Conservation (phyloP, 2,329 filamentous ascomycete genomes). For the Lasiodiplodia gonubiensis region DNA sequence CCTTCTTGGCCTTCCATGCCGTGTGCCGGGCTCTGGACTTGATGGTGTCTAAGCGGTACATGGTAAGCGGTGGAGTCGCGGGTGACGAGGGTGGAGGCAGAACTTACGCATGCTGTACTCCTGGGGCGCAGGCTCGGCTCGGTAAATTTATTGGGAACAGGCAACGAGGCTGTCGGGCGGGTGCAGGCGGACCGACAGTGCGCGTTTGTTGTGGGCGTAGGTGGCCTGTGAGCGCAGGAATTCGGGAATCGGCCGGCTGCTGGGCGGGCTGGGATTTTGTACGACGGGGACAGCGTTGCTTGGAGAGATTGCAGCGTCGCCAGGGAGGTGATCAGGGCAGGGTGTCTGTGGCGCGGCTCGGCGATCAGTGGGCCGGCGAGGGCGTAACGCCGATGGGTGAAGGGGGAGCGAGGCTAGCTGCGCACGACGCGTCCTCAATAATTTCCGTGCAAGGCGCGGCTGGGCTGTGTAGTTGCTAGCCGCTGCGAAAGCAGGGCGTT, state of each 20-base stretch:
- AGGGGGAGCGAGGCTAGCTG: slow-evolving; percentile 1
- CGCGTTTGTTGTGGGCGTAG: slow-evolving; percentile 22
- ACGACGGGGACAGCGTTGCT: not conserved
- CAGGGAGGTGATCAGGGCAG: slow-evolving; percentile 18
- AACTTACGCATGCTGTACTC: slow-evolving; percentile 27
- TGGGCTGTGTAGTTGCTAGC: not conserved
- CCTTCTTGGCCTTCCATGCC: slow-evolving; percentile 39
- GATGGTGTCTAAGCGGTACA: slow-evolving; percentile 40
- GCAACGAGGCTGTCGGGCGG: not conserved
- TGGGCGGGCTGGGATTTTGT: slow-evolving; percentile 10
- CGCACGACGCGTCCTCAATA: slow-evolving; percentile 12
- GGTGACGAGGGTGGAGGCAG: not conserved
- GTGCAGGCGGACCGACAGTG: slow-evolving; percentile 17
- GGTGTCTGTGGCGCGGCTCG: slow-evolving; percentile 9
- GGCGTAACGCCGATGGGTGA: slow-evolving; percentile 7
- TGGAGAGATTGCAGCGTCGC: slow-evolving; percentile 14
- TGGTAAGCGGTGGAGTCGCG: slow-evolving; percentile 20
- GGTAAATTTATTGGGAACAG: slow-evolving; percentile 1
- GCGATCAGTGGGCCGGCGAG: slow-evolving; percentile 10
- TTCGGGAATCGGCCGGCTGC: slow-evolving; percentile 10
- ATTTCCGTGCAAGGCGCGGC: slow-evolving; percentile 2
- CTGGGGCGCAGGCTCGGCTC: slow-evolving; percentile 16
- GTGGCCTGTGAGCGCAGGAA: slow-evolving; percentile 18
- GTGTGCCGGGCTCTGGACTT: slow-evolving; percentile 44
- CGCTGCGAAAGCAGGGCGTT: not conserved